Percentiles rank a stretch among this genome's conserved stretches.
Conservation (phyloP, 768 basidiomycete genomes). For the Agaricus bisporus region DNA sequence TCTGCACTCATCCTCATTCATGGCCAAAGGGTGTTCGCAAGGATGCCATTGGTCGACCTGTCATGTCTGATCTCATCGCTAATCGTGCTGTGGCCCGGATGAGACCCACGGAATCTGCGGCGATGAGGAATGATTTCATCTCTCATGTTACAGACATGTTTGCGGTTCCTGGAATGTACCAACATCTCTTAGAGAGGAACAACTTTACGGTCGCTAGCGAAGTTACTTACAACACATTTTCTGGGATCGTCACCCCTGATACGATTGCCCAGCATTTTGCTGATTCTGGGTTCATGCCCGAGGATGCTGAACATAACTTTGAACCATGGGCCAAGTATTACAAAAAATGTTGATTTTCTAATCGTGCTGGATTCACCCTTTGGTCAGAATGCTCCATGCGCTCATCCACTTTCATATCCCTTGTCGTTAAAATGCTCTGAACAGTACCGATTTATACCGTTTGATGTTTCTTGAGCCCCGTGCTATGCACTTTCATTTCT, state of each 20-base stretch:
- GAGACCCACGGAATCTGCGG: conserved; percentile 23
- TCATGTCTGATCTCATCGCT: conserved; percentile 37
- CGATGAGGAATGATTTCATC: conserved; percentile 18
- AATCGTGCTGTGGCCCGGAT: conserved; percentile 45
- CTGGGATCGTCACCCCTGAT: conserved; percentile 26
- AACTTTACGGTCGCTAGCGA: conserved; percentile 28
- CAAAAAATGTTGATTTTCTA: conserved; percentile 3
- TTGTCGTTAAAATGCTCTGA: too few relatives aligned
- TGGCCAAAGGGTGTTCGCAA: conserved; percentile 44
- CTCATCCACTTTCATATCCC: too few relatives aligned
- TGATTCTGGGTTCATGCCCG: conserved; percentile 30
- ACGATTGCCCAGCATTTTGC: conserved; percentile 37
- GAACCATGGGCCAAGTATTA: conserved; percentile 21
- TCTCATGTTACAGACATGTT: conserved; percentile 33
- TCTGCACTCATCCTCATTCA: conserved; percentile 34
- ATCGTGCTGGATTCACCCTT: too few relatives aligned
- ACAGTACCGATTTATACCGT: too few relatives aligned
- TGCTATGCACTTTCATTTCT: too few relatives aligned
- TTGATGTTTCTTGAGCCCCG: too few relatives aligned
- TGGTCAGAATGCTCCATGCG: too few relatives aligned
- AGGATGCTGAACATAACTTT: conserved; percentile 16
- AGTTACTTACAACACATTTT: conserved; percentile 24
- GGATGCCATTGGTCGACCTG: conserved; percentile 29
- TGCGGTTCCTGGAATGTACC: conserved; percentile 33
- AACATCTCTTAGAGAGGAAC: conserved; percentile 27